These are phyloP conservation scores for Leptosphaerulina australis DNA, from an alignment of 2,329 filamentous ascomycete species.

Conservation along the genomic window DNA sequence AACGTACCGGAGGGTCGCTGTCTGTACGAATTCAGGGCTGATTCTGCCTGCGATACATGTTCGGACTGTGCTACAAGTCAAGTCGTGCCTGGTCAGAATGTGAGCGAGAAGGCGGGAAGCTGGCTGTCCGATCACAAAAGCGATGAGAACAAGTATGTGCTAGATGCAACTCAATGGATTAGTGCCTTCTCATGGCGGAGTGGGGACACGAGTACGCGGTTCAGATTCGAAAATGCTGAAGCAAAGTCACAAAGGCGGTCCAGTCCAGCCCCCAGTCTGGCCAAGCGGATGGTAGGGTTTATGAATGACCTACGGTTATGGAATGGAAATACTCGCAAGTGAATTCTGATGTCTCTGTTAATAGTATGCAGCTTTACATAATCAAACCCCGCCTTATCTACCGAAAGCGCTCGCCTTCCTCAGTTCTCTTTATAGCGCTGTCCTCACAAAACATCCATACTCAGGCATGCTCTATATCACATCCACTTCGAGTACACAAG, in stretches of 20 bases:
- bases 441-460: constrained; percentile 31
- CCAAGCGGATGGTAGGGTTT: constrained; percentile 44
- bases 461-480: constrained; percentile 42
- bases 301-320: no score
- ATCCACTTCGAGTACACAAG: constrained; percentile 43
- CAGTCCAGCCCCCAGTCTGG: constrained; percentile 36
- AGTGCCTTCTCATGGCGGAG: constrained; percentile 42
- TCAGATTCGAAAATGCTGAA: constrained; percentile 29
- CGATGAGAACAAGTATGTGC: constrained; percentile 39
- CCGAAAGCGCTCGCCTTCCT: constrained; percentile 41
- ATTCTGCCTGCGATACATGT: constrained; percentile 41
- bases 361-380: constrained; percentile 35
- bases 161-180: constrained; percentile 40
- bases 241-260: constrained; percentile 36
- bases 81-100: constrained; percentile 24
- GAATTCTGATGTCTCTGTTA: constrained; percentile 7
- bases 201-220: constrained; percentile 40
- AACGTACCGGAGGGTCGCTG: constrained; percentile 43
- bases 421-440: constrained; percentile 38
- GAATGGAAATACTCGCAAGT: no score
- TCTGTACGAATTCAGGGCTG: constrained; percentile 42
- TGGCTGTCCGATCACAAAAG: constrained; percentile 41
- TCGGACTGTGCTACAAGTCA: constrained; percentile 41
- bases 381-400: constrained; percentile 42
- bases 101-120: constrained; percentile 27